Base-by-base conservation (phyloP, 139 green algal species). In the Astrephomene gubernaculifera region DNA sequence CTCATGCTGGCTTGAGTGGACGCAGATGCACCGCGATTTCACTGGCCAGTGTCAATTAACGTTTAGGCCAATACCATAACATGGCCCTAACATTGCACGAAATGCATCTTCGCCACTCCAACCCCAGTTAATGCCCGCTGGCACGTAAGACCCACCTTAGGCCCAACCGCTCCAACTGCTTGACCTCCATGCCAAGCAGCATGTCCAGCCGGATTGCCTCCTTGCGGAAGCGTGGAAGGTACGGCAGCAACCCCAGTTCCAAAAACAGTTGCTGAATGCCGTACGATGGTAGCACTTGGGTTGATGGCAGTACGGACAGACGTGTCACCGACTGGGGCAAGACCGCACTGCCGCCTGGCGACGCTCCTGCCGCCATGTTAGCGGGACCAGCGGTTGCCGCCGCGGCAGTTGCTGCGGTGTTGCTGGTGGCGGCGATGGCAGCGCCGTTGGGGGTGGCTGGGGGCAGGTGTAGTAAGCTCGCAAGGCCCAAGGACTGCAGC, bases 201-300 rank as follows among this genome's bases (percentile, higher is more conserved):
- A 85, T 79, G 68, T 89, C 85, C 31, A 89, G 85, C 21, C 57
- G 39, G 33, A 89, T 80, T 10, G 85, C 85, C 85, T 89, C 85
- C 4, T 54, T 68, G 10, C 52, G 65, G 36, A 89, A 89, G 24
- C 75, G 31, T 1, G 25, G 31, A 53, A 85, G 41, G 85, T 89
- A 85, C 39, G 75, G 74, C 53, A 54, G 14, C 68, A 89, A 76
- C 38, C 85, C 85, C 67, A 89, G 76, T 22, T 86, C 76, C 35
- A 19, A 4, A 14, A 86, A 80, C 68, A 86, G 69, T 53, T 33
- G n/a, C 0, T 61, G 38, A 68, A 86, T 6, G 52, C 68, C 39
- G 81, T 75, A 86, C 53, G 43, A 10, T 2, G 81, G 81, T 53
- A 86, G 68, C 43, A 44, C 31, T 41, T n/a, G n/a, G n/a, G n/a